phyloP scores from a whole-genome alignment of 495 filamentous ascomycete species.

The Aspergillus bertholletiae region DNA sequence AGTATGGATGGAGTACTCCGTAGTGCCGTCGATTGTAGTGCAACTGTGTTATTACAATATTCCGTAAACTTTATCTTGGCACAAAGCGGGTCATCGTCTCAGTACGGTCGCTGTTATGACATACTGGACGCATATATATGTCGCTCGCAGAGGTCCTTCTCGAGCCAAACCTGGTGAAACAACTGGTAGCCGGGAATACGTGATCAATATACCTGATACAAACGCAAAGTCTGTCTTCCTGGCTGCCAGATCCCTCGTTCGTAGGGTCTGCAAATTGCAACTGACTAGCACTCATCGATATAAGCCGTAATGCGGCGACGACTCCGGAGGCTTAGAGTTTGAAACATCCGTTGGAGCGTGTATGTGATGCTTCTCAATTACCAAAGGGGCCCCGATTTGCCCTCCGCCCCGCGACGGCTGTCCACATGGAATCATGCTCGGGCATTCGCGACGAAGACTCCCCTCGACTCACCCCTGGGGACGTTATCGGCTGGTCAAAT shows the following conservation, averaged over 20 bases:
- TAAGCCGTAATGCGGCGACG: background rate
- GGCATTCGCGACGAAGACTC: background rate
- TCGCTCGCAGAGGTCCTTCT: background rate
- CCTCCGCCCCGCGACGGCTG: background rate
- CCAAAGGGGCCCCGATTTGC: background rate
- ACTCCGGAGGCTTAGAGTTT: background rate
- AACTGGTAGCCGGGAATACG: background rate
- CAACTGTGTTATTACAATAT: background rate
- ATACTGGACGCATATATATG: too few species aligned
- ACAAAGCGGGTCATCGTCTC: too few species aligned
- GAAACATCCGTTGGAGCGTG: background rate
- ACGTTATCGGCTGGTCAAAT: slow-evolving; percentile 11
- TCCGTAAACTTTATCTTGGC: background rate
- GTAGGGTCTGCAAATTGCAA: background rate
- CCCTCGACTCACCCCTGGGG: background rate
- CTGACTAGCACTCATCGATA: background rate
- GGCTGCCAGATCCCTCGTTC: background rate
- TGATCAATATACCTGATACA: background rate
- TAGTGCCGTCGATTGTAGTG: background rate
- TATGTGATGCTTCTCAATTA: background rate
- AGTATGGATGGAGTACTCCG: background rate
- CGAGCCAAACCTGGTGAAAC: background rate
- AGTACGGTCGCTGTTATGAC: too few species aligned
- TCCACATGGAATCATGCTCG: background rate
- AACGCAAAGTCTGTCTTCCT: background rate